phyloP scores from a whole-genome alignment of 495 filamentous ascomycete species.

The Trichoderma virens region DNA sequence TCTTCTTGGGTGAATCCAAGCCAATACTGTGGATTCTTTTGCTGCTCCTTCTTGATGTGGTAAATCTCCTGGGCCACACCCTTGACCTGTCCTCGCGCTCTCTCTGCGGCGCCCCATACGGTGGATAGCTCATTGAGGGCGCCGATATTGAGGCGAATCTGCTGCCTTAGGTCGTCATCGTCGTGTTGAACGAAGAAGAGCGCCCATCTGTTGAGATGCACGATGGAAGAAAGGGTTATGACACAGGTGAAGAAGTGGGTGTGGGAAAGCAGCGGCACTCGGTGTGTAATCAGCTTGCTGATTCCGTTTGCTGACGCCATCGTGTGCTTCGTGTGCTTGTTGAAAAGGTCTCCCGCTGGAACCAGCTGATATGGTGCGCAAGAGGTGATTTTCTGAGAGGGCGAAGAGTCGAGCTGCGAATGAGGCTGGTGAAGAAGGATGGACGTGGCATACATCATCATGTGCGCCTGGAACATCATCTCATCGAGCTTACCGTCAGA shows the following conservation, averaged over 20 bases:
- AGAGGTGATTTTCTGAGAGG: conserved; percentile 46
- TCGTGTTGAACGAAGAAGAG: conserved; percentile 43
- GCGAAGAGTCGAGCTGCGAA: conserved; percentile 50
- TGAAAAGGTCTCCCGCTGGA: conserved; percentile 48
- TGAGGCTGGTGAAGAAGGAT: conserved; percentile 70
- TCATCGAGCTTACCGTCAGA: conserved; percentile 68
- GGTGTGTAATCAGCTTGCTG: conserved; percentile 68
- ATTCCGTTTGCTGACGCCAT: conserved; percentile 70
- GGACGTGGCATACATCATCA: conserved; percentile 66
- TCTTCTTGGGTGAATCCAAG: conserved; percentile 44
- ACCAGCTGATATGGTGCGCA: conserved; percentile 50
- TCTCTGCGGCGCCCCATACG: conserved; percentile 71
- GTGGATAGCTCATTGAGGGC: conserved; percentile 65
- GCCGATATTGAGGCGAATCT: conserved; percentile 73
- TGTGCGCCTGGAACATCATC: conserved; percentile 86
- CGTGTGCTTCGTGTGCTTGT: conserved; percentile 73
- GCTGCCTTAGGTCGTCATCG: conserved; percentile 69
- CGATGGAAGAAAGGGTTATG: conserved; percentile 59
- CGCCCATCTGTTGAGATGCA: conserved; percentile 56
- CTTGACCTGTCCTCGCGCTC: conserved; percentile 65
- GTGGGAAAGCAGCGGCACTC: conserved; percentile 63
- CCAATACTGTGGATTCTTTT: conserved; percentile 44
- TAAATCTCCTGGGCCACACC: conserved; percentile 62
- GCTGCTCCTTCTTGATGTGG: conserved; percentile 46
- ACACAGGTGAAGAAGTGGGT: conserved; percentile 88